Base-by-base conservation (phyloP, 805 yeast genomes). In the Lipomyces orientalis region DNA sequence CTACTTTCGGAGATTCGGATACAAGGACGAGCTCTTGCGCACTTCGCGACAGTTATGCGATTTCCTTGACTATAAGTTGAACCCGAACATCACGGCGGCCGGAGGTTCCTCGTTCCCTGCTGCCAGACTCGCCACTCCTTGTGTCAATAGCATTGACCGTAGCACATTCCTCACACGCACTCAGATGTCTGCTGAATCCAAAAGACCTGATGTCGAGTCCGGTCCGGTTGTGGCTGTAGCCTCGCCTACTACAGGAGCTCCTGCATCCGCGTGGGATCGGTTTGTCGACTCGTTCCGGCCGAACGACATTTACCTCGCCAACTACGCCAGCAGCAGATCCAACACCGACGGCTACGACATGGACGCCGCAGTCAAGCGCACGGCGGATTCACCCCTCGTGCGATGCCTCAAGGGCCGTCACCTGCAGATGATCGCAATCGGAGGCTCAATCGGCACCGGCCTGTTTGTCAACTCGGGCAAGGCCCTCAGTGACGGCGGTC, bases 371-470 rank as follows among this genome's bases (percentile, higher is more conserved):
- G 66, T 61, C 52, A 64, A 62, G 60, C 66, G 67, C 55, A 67
- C 68, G 2, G 87, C 89, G 33, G 80, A 81, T 65, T 80, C 90
- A 4, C 93, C 90, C 1, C 80, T 89, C 68, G 80, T 84, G 43
- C 77, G 87, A 65, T 61, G 67, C n/a, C 75, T 79, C 57, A 79
- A 78, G 67, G 74, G 74, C 19, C 75, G 82, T 12, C 81, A 79
- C 68, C 62, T 79, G 60, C 79, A 76, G 62, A 86, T 90, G 87
- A 89, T 91, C 74, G 92, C 96, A 52, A 82, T 91, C 64, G 95
- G 95, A 65, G 93, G 95, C 64, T 89, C 94, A 60, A 88, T 91
- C 68, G 97, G 97, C 75, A 88, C 95, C 37, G 90, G 90, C 71
- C 78, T 87, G 39, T 87, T 85, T 75, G 79, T 87, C 51, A 69